These are phyloP conservation scores for Irpex rosettiformis DNA, from an alignment of 1,284 basidiomycete genomes.

Conservation along the genomic window DNA sequence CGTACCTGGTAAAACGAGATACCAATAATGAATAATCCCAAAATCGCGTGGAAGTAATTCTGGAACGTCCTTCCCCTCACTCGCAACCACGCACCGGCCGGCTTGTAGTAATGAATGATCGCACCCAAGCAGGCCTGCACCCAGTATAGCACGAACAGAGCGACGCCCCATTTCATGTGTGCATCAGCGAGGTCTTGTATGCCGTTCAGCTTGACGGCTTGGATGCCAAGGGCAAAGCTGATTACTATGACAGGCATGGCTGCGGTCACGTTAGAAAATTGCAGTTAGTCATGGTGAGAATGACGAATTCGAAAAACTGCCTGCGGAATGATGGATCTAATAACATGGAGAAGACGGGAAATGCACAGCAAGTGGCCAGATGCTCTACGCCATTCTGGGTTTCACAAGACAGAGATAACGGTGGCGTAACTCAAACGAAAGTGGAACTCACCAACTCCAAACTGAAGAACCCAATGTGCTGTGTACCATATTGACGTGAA, in stretches of 20 bases:
- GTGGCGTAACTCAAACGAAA: neutral
- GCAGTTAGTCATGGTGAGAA: neutral
- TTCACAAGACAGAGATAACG: neutral
- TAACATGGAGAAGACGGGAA: neutral
- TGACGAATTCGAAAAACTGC: neutral
- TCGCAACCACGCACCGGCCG: constrained; percentile 11
- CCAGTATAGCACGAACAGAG: constrained; percentile 58
- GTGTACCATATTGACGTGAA: constrained; percentile 27
- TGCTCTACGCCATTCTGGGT: neutral
- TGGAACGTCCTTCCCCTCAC: constrained; percentile 42
- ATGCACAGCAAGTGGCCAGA: neutral
- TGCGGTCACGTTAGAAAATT: constrained; percentile 4
- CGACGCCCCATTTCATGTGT: constrained; percentile 61
- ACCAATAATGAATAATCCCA: constrained; percentile 49
- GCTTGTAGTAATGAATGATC: constrained; percentile 56
- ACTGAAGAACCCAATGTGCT: constrained; percentile 27
- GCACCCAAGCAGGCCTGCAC: constrained; percentile 55
- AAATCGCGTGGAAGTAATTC: constrained; percentile 55
- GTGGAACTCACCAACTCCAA: constrained; percentile 20
- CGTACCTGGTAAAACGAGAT: constrained; percentile 52
- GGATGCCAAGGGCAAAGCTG: constrained; percentile 49
- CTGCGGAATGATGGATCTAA: neutral
- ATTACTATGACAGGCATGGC: constrained; percentile 45
- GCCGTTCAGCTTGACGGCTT: constrained; percentile 37
- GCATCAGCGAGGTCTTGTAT: constrained; percentile 40